Evolutionary conservation across 257 asterid species (phyloP).

Genomic region (Lycium barbarum): DNA sequence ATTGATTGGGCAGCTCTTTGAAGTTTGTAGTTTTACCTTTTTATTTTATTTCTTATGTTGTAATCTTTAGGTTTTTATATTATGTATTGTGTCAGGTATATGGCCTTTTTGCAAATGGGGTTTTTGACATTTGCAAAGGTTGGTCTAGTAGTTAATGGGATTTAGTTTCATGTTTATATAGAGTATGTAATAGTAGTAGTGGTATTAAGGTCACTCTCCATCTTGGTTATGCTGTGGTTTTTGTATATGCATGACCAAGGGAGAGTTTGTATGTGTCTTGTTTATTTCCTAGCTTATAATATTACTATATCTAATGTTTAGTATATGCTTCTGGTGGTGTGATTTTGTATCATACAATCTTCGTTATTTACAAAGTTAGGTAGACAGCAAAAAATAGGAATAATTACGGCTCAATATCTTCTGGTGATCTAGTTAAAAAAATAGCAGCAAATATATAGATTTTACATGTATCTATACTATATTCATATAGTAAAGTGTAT

Average conservation of each 20-base stretch:
- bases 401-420: no score
- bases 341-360: background rate
- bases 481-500: no score
- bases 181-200: conserved; percentile 22
- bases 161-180: background rate
- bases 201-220: conserved; percentile 32
- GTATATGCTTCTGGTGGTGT: background rate
- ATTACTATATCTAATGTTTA: conserved; percentile 26
- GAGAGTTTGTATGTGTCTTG: conserved; percentile 36
- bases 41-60: conserved; percentile 14
- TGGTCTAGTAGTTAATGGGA: conserved; percentile 12
- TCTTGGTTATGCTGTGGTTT: conserved; percentile 68
- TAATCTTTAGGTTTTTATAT: conserved; percentile 22
- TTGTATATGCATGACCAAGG: conserved; percentile 59
- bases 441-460: no score
- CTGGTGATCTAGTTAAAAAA: no score
- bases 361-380: background rate
- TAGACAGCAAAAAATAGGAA: background rate
- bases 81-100: conserved; percentile 26
- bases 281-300: conserved; percentile 18
- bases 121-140: conserved; percentile 83
- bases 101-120: conserved; percentile 70
- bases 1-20: conserved; percentile 87
- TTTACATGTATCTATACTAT: no score
- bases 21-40: conserved; percentile 1